Conservation (phyloP, 164 flowering plant genomes). For the Vitis rotundifolia region DNA sequence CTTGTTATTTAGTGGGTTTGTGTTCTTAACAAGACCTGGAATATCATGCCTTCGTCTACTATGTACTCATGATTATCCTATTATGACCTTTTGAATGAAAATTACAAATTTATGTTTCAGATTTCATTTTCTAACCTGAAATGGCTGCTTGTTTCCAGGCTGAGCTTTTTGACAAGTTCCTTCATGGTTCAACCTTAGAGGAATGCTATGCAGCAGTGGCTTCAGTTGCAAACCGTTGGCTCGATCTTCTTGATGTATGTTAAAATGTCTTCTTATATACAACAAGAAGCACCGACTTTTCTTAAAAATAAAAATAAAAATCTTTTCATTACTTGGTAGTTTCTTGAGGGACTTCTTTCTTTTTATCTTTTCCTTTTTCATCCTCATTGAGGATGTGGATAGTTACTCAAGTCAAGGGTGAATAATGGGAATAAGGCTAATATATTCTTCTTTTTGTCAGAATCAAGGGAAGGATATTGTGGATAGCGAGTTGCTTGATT, state of each 20-base stretch:
- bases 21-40: neutral
- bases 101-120: neutral
- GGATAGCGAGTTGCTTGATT: slow-evolving; percentile 92
- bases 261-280: neutral
- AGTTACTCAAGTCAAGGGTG: neutral
- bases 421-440: neutral
- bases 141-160: slow-evolving; percentile 54
- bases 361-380: neutral
- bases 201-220: slow-evolving; percentile 97
- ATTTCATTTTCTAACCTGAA: neutral
- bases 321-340: neutral
- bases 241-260: slow-evolving; percentile 97
- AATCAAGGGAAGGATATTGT: slow-evolving; percentile 94
- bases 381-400: neutral
- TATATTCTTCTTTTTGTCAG: slow-evolving; percentile 34
- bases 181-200: slow-evolving; percentile 84
- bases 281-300: too few relatives aligned
- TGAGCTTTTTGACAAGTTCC: slow-evolving; percentile 97
- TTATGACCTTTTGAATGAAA: neutral
- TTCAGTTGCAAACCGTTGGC: slow-evolving; percentile 96
- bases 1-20: neutral
- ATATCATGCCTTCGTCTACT: neutral
- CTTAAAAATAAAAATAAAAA: too few relatives aligned
- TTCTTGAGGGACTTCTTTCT: neutral
- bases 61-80: neutral